Conservation (phyloP, 108 stramenopile species). For the Nannochloropsis salina region DNA sequence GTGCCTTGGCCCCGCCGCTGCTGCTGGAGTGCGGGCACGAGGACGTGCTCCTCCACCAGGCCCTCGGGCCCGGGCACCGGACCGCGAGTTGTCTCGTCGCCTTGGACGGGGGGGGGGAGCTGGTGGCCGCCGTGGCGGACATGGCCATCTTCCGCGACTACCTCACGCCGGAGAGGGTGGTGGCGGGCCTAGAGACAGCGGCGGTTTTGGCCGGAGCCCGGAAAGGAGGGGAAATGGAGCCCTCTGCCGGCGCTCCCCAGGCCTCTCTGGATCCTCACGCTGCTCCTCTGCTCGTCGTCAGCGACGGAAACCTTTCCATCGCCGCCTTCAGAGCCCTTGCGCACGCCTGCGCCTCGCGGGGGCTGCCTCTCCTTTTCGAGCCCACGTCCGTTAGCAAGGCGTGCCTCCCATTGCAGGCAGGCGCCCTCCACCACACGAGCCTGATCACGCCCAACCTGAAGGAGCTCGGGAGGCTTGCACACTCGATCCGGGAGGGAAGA, state of each 20-base stretch:
- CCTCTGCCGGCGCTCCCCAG: no score
- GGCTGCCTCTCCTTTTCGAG: conserved; percentile 32
- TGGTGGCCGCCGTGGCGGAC: conserved; percentile 74
- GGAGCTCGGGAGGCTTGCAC: background rate
- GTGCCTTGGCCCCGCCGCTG: background rate
- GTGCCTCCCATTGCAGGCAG: conserved; percentile 24
- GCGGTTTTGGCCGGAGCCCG: background rate
- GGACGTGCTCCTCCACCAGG: conserved; percentile 27
- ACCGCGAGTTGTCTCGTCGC: conserved; percentile 74
- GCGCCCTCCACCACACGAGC: background rate
- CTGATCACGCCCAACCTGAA: background rate
- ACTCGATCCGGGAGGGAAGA: background rate
- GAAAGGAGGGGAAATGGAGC: no score
- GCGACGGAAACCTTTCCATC: conserved; percentile 33
- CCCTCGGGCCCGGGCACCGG: conserved; percentile 24
- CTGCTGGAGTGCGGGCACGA: conserved; percentile 26
- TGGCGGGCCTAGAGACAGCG: background rate
- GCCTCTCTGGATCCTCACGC: background rate
- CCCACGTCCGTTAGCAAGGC: conserved; percentile 35
- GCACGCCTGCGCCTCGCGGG: conserved; percentile 20
- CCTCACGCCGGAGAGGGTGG: conserved; percentile 28
- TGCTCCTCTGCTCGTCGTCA: background rate
- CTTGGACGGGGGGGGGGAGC: conserved; percentile 59
- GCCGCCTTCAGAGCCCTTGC: conserved; percentile 23
- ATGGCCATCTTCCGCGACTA: conserved; percentile 58